Base-by-base conservation (phyloP, 2,329 filamentous ascomycete species). In the Colletotrichum sp. region DNA sequence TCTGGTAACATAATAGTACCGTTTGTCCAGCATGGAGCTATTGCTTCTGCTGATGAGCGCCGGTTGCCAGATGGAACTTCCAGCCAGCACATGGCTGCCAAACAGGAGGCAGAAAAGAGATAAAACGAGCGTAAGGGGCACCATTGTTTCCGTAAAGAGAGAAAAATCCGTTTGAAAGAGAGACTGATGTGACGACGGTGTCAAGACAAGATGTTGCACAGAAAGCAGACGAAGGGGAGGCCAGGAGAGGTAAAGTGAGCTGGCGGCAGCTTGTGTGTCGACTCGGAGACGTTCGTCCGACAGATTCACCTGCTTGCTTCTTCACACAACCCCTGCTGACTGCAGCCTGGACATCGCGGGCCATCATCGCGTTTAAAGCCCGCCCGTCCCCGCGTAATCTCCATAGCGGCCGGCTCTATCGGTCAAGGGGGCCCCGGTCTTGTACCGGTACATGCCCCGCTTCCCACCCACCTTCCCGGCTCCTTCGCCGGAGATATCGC, bases 391-490 rank as follows among this genome's bases (percentile, higher is more conserved):
- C 43, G 43, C n/a, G 43, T 52, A 52, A 52, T 52, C 43, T 52
- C 43, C 43, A 52, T 52, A 52, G n/a, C 43, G 43, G 43, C 43
- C 43, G 43, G 43, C 43, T 52, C 43, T 52, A 52, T 52, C 43
- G 43, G 10, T 7, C 21, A n/a, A 21, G 18, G 21, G 32, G 21
- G 15, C 43, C 21, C 28, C 30, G 66, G 72, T 55, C 30, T 67
- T 67, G 69, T 66, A 79, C 72, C 78, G 79, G 75, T 74, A 79
- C 28, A 48, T 75, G 57, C 77, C 78, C 26, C 48, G 72, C 65
- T 77, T 78, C 67, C n/a, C 43, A n/a, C 43, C 43, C 43, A 52
- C 43, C 43, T 52, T 52, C 12, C 43, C 43, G 43, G 43, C 43
- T 52, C 43, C 43, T 52, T 52, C 43, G n/a, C 43, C 43, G 43